Evolutionary conservation across 805 yeast genomes (phyloP).

Genomic region (Candida loeiensis): DNA sequence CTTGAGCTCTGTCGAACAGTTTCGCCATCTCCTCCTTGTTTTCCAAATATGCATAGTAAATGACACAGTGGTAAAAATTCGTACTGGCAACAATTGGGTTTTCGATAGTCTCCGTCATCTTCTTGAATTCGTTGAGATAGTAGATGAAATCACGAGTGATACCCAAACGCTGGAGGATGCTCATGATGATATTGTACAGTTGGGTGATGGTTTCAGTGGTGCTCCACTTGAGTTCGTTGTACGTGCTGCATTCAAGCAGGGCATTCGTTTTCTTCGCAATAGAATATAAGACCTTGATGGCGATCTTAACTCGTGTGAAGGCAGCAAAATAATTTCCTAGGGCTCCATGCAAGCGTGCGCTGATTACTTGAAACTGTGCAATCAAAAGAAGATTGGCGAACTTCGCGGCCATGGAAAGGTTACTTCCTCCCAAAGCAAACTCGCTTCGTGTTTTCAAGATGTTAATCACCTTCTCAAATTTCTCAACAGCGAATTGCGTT

Average conservation of each 20-base stretch:
- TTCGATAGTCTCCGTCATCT: conserved; percentile 23
- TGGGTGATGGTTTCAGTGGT: conserved; percentile 32
- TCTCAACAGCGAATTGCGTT: conserved; percentile 17
- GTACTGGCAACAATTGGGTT: conserved; percentile 5
- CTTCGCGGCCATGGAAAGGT: conserved; percentile 15
- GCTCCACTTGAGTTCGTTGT: conserved; percentile 32
- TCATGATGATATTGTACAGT: conserved; percentile 39
- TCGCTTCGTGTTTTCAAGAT: conserved; percentile 26
- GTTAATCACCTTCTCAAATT: conserved; percentile 20
- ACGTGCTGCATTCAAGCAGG: conserved; percentile 15
- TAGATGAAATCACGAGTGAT: conserved; percentile 55
- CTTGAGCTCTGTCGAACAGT: background rate
- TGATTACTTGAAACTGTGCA: conserved; percentile 33
- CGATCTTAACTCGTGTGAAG: conserved; percentile 41
- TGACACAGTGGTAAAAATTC: conserved; percentile 7
- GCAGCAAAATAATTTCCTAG: conserved; percentile 24
- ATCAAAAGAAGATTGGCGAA: conserved; percentile 27
- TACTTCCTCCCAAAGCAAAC: conserved; percentile 20
- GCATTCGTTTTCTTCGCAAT: conserved; percentile 40
- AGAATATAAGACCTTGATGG: conserved; percentile 52
- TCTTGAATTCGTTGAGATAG: conserved; percentile 49
- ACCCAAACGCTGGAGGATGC: conserved; percentile 47
- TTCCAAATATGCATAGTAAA: conserved; percentile 6
- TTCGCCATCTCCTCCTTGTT: conserved; percentile 5
- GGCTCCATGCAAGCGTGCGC: conserved; percentile 22